phyloP scores from a whole-genome alignment of 331 rosid species.

The Acacia pycnantha region DNA sequence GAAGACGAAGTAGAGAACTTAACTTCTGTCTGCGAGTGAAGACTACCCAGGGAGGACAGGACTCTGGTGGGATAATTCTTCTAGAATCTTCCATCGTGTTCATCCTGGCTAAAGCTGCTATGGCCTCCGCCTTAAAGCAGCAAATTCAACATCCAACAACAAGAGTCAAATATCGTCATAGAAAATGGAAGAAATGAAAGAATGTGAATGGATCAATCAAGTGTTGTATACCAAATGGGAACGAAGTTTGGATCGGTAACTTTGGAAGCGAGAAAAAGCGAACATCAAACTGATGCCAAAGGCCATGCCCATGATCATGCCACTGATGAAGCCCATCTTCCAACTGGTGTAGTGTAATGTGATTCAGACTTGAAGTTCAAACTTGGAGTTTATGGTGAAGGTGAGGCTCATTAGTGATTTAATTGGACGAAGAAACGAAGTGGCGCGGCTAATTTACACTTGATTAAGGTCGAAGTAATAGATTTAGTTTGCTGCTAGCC shows the following conservation, averaged over 20 bases:
- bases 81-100: slow-evolving; percentile 58
- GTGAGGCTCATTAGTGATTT: background rate
- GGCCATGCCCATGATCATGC: slow-evolving; percentile 49
- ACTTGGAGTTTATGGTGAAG: slow-evolving; percentile 7
- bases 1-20: slow-evolving; percentile 14
- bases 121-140: slow-evolving; percentile 41
- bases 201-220: background rate
- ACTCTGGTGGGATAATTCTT: slow-evolving; percentile 45
- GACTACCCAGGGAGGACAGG: slow-evolving; percentile 64
- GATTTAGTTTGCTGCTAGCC: background rate
- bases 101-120: slow-evolving; percentile 62
- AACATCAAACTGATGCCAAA: slow-evolving; percentile 47
- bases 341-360: background rate
- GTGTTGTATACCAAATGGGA: slow-evolving; percentile 42
- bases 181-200: background rate
- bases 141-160: background rate
- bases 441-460: background rate
- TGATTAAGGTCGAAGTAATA: background rate
- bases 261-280: slow-evolving; percentile 41
- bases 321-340: slow-evolving; percentile 46
- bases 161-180: background rate
- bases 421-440: slow-evolving; percentile 6
- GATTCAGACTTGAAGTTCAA: background rate
- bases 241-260: slow-evolving; percentile 48
- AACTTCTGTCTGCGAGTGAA: slow-evolving; percentile 66